Evolutionary conservation across 1,284 basidiomycete species (phyloP).

Genomic region (Athelia psychrophila): DNA sequence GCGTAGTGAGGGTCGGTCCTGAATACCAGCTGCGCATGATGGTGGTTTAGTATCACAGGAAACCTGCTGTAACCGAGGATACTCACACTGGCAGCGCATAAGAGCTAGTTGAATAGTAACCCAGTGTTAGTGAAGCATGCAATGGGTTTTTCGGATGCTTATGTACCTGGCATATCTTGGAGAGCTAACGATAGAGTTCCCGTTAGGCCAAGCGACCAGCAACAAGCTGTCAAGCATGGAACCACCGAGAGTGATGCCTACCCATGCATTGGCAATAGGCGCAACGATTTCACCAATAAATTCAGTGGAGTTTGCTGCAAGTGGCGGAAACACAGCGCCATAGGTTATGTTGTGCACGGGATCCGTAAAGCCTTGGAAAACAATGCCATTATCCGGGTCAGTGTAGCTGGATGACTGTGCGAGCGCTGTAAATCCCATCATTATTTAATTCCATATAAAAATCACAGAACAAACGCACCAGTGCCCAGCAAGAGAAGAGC

Average conservation of each 20-base stretch:
- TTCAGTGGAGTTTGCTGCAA: constrained; percentile 39
- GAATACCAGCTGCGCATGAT: constrained; percentile 27
- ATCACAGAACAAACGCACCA: too few relatives aligned
- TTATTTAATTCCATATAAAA: too few relatives aligned
- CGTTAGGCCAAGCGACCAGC: constrained; percentile 59
- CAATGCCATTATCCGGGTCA: constrained; percentile 53
- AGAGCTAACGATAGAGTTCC: constrained; percentile 46
- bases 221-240: constrained; percentile 55
- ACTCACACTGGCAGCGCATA: background rate
- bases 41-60: too few relatives aligned
- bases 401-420: constrained; percentile 31
- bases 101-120: background rate
- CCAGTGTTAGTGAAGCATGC: background rate
- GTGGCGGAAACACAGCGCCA: constrained; percentile 51
- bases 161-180: constrained; percentile 51
- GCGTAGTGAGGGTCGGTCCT: constrained; percentile 44
- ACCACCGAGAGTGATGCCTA: constrained; percentile 48
- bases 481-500: too few relatives aligned
- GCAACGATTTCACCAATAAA: constrained; percentile 64
- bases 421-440: constrained; percentile 17
- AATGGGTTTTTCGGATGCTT: background rate
- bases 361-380: constrained; percentile 50
- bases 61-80: background rate
- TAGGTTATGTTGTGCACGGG: constrained; percentile 47
- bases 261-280: constrained; percentile 51